Percentiles rank a stretch among this genome's conserved stretches.
These are phyloP conservation scores for Backusella circina DNA, from an alignment of 192 early-diverging fungal genomes.

Conservation along the genomic window DNA sequence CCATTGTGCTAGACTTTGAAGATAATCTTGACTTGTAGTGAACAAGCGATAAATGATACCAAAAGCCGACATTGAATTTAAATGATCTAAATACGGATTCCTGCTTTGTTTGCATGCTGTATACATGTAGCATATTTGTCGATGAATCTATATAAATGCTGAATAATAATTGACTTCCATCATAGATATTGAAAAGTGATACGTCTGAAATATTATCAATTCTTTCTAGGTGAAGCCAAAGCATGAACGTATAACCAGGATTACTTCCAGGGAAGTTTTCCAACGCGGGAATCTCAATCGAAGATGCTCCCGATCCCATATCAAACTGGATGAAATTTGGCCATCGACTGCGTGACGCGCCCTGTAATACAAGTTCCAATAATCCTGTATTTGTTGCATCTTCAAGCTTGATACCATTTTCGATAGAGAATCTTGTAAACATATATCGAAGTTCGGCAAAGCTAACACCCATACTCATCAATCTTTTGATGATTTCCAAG, in stretches of 20 bases:
- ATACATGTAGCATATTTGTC: constrained; percentile 42
- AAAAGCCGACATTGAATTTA: constrained; percentile 52
- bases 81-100: constrained; percentile 44
- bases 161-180: constrained; percentile 43
- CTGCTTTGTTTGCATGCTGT: constrained; percentile 41
- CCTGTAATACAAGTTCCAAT: constrained; percentile 53
- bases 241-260: constrained; percentile 56
- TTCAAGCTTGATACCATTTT: constrained; percentile 11
- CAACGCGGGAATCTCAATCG: constrained; percentile 42
- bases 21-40: constrained; percentile 55
- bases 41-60: constrained; percentile 69
- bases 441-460: constrained; percentile 51
- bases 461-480: constrained; percentile 56
- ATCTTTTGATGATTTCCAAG: constrained; percentile 41
- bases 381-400: constrained; percentile 23
- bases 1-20: constrained; percentile 40
- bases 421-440: constrained; percentile 45
- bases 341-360: constrained; percentile 48
- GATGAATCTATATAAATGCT: constrained; percentile 42
- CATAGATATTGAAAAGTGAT: constrained; percentile 44
- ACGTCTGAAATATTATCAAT: constrained; percentile 42
- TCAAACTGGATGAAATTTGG: constrained; percentile 67
- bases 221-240: constrained; percentile 60
- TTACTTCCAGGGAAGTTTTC: constrained; percentile 51
- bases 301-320: constrained; percentile 21